Base-by-base conservation (phyloP, 1,284 basidiomycete genomes). In the Apiotrichum siamense region DNA sequence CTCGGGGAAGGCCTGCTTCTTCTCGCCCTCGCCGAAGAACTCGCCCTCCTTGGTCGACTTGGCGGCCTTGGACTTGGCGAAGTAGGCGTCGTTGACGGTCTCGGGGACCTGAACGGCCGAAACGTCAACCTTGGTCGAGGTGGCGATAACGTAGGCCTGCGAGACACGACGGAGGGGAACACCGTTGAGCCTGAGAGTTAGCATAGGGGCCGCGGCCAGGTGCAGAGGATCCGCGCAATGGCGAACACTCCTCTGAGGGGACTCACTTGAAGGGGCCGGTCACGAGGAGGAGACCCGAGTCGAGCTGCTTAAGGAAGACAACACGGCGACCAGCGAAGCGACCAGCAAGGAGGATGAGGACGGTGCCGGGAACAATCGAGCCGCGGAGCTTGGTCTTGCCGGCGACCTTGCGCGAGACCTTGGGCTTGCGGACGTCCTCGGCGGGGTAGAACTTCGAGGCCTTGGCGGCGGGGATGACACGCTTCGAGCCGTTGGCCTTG, bases 81-180 rank as follows among this genome's bases (percentile, higher is more conserved):
- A 98, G 81, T 97, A 97, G 43, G 88, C 78, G 75, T 99, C 96
- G 78, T 87, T 86, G 79, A 97, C 79, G 78, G 94, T 90, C 65
- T 87, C 83, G 69, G 89, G 85, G 64, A 90, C 75, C 46, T 63
- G 57, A 74, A 90, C 80, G 62, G 79, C 81, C 42, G 80, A 80
- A 60, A 98, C 77, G 66, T 97, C 88, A 67, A 98, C 77, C 79
- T 88, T 93, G 72, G 96, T 97, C 59, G 92, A 92, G 59, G 96
- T 99, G 59, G 94, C 91, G 71, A 99, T 97, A 59, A 96, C 93
- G 77, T 98, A 99, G 53, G 96, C 92, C 81, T 97, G 94, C 81
- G 94, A 96, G 60, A 99, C 93, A 75, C 96, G 84, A 75, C 94
- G 84, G 73, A 99, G 81, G 66, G 96, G 96, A 40, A 99, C 96